Percentiles rank a stretch among this genome's conserved stretches.
These are phyloP conservation scores for Heterobasidion annosum DNA, from an alignment of 1,284 basidiomycete species.

Conservation along the genomic window DNA sequence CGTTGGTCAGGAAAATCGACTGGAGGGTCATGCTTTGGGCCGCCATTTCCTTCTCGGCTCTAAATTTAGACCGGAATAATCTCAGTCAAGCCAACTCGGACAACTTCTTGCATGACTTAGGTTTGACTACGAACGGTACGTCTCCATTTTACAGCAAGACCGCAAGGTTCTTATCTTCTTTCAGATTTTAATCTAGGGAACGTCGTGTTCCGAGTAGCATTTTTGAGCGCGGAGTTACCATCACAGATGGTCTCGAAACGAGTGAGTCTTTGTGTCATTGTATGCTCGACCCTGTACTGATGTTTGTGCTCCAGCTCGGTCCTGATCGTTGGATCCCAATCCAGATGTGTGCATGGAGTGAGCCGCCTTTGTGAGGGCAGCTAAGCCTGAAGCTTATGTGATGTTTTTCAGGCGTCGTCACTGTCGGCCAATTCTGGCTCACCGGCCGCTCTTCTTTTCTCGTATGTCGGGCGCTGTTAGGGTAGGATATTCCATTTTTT, in stretches of 20 bases:
- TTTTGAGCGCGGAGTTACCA: slow-evolving; percentile 58
- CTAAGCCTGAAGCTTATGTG: too few relatives aligned
- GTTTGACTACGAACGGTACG: slow-evolving; percentile 45
- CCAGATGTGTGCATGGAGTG: slow-evolving; percentile 31
- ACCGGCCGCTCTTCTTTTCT: slow-evolving; percentile 47
- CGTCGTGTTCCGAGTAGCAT: slow-evolving; percentile 44
- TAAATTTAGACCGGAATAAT: slow-evolving; percentile 49
- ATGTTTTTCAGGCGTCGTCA: slow-evolving; percentile 34
- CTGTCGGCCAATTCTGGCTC: slow-evolving; percentile 57
- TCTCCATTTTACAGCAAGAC: background rate
- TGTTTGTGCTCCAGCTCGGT: slow-evolving; percentile 28
- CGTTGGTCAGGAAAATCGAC: slow-evolving; percentile 52
- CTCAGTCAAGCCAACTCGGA: slow-evolving; percentile 58
- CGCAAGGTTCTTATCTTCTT: background rate
- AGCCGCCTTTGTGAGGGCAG: background rate
- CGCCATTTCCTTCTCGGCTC: slow-evolving; percentile 48
- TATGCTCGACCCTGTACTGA: too few relatives aligned
- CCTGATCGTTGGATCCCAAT: slow-evolving; percentile 67
- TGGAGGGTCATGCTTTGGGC: slow-evolving; percentile 58
- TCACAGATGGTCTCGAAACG: slow-evolving; percentile 67
- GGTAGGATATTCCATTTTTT: slow-evolving; percentile 17
- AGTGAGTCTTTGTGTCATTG: slow-evolving; percentile 19
- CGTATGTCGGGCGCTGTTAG: slow-evolving; percentile 29
- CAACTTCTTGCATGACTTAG: slow-evolving; percentile 56
- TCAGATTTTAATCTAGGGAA: slow-evolving; percentile 61